A percentile compares a stretch with the other conserved stretches of the same genome.
phyloP scores from a whole-genome alignment of 495 filamentous ascomycete genomes.

The Daldinia bambusicola region DNA sequence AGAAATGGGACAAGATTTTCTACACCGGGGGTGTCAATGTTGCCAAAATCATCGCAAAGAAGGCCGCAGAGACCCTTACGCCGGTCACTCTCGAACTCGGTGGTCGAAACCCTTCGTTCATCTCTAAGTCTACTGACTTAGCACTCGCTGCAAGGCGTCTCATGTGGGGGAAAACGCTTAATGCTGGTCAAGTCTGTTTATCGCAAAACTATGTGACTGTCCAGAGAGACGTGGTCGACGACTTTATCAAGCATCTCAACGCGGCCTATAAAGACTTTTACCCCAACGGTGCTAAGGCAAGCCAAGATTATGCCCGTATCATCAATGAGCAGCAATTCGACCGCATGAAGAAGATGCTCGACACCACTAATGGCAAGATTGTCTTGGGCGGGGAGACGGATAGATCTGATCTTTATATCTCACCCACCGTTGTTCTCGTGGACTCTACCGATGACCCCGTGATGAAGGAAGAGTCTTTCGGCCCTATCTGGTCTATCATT shows the following conservation, averaged over 20 bases:
- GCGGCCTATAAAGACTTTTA: conserved; percentile 80
- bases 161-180: conserved; percentile 85
- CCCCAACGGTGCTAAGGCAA: conserved; percentile 79
- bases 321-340: conserved; percentile 80
- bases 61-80: conserved; percentile 90
- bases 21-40: conserved; percentile 86
- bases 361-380: conserved; percentile 83
- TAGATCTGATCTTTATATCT: conserved; percentile 79
- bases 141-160: conserved; percentile 83
- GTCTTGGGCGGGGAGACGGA: conserved; percentile 85
- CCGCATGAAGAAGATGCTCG: conserved; percentile 89
- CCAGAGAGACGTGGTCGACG: conserved; percentile 74
- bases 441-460: conserved; percentile 79
- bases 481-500: conserved; percentile 84
- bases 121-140: conserved; percentile 83
- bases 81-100: conserved; percentile 91
- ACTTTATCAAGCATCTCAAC: conserved; percentile 80
- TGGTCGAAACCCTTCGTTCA: conserved; percentile 88
- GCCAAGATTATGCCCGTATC: conserved; percentile 79
- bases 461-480: conserved; percentile 85
- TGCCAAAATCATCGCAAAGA: conserved; percentile 88
- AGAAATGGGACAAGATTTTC: conserved; percentile 98
- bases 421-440: conserved; percentile 84
- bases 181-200: conserved; percentile 90
- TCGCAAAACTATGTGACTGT: conserved; percentile 89